These are phyloP conservation scores for Pezizomycotina sp. DNA, from an alignment of 2,329 filamentous ascomycete genomes.

Conservation along the genomic window DNA sequence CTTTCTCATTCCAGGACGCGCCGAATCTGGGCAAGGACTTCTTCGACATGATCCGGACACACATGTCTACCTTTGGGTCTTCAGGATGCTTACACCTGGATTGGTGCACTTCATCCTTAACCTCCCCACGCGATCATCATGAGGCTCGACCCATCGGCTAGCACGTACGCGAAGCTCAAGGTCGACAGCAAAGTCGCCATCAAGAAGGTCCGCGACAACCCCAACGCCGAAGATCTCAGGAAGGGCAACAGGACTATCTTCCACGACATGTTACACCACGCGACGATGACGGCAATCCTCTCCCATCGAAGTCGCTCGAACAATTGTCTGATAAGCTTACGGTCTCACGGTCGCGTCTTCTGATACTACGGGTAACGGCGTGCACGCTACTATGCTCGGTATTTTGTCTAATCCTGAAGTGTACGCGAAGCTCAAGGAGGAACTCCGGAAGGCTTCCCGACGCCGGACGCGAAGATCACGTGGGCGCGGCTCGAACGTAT, in stretches of 20 bases:
- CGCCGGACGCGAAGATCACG: slow-evolving; percentile 3
- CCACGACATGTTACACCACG: slow-evolving; percentile 8
- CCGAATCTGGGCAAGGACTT: slow-evolving; percentile 10
- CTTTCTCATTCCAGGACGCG: slow-evolving; percentile 8
- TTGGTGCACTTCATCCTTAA: slow-evolving; percentile 7
- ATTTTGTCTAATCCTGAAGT: slow-evolving; percentile 6
- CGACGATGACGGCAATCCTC: slow-evolving; percentile 8
- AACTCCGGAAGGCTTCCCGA: slow-evolving; percentile 4
- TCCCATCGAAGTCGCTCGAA: slow-evolving; percentile 5
- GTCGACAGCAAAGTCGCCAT: slow-evolving; percentile 6
- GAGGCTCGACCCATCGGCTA: slow-evolving; percentile 6
- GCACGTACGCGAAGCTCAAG: slow-evolving; percentile 7
- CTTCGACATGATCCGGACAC: slow-evolving; percentile 9
- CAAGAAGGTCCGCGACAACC: slow-evolving; percentile 6
- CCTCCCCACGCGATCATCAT: slow-evolving; percentile 4
- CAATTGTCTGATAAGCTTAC: slow-evolving; percentile 8
- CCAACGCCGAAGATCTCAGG: slow-evolving; percentile 5
- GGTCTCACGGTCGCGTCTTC: slow-evolving; percentile 9
- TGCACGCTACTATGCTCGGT: slow-evolving; percentile 7
- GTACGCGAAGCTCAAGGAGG: slow-evolving; percentile 3
- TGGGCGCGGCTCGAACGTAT: slow-evolving; percentile 6
- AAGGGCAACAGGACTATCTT: slow-evolving; percentile 8
- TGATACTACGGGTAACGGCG: slow-evolving; percentile 10
- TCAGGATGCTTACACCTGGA: slow-evolving; percentile 6
- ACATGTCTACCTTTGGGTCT: slow-evolving; percentile 7